These are phyloP conservation scores for Solanum sparsipilum DNA, from an alignment of 257 asterid genomes.

Conservation along the genomic window DNA sequence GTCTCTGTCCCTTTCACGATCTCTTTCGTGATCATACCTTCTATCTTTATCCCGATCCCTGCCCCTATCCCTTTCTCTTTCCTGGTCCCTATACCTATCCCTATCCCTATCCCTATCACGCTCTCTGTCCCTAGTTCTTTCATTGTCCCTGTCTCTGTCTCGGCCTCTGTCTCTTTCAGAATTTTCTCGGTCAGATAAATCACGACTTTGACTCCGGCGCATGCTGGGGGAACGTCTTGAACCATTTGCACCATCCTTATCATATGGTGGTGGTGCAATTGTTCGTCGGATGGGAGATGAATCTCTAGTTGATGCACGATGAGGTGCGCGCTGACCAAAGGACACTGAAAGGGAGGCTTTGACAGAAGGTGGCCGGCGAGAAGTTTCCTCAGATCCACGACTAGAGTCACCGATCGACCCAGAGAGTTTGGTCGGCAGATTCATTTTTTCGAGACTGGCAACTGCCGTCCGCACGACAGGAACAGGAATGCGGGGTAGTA, in stretches of 20 bases:
- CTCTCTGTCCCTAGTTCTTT: conserved; percentile 13
- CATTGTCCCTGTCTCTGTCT: conserved; percentile 13
- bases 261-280: conserved; percentile 33
- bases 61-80: conserved; percentile 17
- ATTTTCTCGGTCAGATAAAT: conserved; percentile 53
- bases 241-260: conserved; percentile 33
- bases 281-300: conserved; percentile 93
- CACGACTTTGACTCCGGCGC: conserved; percentile 62
- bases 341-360: conserved; percentile 97
- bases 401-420: conserved; percentile 83
- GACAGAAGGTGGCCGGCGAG: conserved; percentile 95
- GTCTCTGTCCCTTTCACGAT: conserved; percentile 23
- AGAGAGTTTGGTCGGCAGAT: conserved; percentile 74
- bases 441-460: conserved; percentile 73
- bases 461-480: conserved; percentile 63
- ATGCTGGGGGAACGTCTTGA: conserved; percentile 49
- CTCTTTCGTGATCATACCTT: conserved; percentile 45
- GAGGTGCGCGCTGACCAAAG: conserved; percentile 99
- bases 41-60: conserved; percentile 31
- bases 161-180: conserved; percentile 3
- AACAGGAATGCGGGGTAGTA: conserved; percentile 90
- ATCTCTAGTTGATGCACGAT: conserved; percentile 95
- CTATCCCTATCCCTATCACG: conserved; percentile 25
- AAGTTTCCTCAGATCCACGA: conserved; percentile 92
- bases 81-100: conserved; percentile 19